Evolutionary conservation across 352 stramenopile genomes (phyloP).

Genomic region (Globisporangium solare): DNA sequence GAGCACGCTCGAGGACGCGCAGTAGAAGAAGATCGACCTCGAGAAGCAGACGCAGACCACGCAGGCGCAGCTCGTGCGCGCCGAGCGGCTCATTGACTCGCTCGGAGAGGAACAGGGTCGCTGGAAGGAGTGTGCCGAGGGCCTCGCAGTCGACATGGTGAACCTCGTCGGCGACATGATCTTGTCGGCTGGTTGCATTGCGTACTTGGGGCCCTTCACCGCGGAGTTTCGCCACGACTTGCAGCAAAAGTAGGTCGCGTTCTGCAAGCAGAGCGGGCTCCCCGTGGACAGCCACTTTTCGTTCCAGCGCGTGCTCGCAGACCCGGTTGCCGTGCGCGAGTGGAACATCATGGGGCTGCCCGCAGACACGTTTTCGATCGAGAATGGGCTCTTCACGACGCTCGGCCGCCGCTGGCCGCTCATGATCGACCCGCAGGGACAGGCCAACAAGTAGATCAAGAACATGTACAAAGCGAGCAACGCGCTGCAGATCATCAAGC

Average conservation of each 20-base stretch:
- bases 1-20: slow-evolving; percentile 77
- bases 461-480: slow-evolving; percentile 86
- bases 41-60: slow-evolving; percentile 87
- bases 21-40: slow-evolving; percentile 91
- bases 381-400: slow-evolving; percentile 92
- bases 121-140: slow-evolving; percentile 83
- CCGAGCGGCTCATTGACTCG: slow-evolving; percentile 89
- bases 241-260: slow-evolving; percentile 79
- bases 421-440: slow-evolving; percentile 93
- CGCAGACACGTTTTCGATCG: slow-evolving; percentile 90
- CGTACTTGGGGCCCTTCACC: slow-evolving; percentile 91
- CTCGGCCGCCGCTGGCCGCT: slow-evolving; percentile 89
- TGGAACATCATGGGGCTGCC: slow-evolving; percentile 92
- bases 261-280: slow-evolving; percentile 72
- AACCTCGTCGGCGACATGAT: slow-evolving; percentile 94
- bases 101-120: slow-evolving; percentile 88
- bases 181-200: slow-evolving; percentile 88
- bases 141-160: slow-evolving; percentile 74
- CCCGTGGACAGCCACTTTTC: slow-evolving; percentile 86
- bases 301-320: slow-evolving; percentile 76
- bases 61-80: slow-evolving; percentile 83
- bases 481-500: slow-evolving; percentile 90
- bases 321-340: slow-evolving; percentile 86
- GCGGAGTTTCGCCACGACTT: slow-evolving; percentile 81
- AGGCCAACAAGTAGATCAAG: slow-evolving; percentile 93